phyloP scores from a whole-genome alignment of 2,329 filamentous ascomycete genomes.

The Orbilia quercus region DNA sequence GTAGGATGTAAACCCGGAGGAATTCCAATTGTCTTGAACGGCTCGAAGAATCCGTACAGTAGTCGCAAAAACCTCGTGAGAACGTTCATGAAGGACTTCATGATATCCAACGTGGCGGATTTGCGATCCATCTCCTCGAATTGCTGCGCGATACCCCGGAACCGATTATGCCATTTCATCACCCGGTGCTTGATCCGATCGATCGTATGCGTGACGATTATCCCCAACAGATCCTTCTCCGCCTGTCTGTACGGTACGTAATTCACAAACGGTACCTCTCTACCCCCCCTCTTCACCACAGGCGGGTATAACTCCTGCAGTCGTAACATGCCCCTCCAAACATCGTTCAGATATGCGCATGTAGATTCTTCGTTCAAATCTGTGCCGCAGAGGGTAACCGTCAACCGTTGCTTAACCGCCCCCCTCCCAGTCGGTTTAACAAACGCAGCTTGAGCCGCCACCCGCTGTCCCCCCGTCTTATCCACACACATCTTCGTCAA shows the following conservation, averaged over 20 bases:
- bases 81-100: constrained; percentile 32
- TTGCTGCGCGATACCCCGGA: constrained; percentile 19
- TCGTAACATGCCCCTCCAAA: constrained; percentile 13
- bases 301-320: constrained; percentile 29
- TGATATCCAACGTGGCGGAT: constrained; percentile 24
- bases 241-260: constrained; percentile 24
- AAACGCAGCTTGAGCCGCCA: constrained; percentile 25
- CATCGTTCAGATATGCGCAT: constrained; percentile 4
- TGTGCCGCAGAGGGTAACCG: constrained; percentile 24
- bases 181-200: constrained; percentile 34
- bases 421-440: constrained; percentile 14
- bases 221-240: constrained; percentile 30
- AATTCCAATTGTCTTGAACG: constrained; percentile 25
- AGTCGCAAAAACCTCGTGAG: constrained; percentile 20
- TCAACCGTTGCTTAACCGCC: constrained; percentile 12
- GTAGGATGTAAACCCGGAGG: constrained; percentile 20
- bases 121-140: constrained; percentile 21
- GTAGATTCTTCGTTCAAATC: constrained; percentile 10
- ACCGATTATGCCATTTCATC: constrained; percentile 40
- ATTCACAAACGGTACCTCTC: constrained; percentile 15
- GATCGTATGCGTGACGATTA: constrained; percentile 37
- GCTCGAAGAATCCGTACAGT: constrained; percentile 26
- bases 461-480: constrained; percentile 23
- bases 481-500: constrained; percentile 28
- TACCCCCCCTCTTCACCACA: constrained; percentile 12